These are phyloP conservation scores for Reutealis trisperma DNA, from an alignment of 345 rosid species.

Conservation along the genomic window DNA sequence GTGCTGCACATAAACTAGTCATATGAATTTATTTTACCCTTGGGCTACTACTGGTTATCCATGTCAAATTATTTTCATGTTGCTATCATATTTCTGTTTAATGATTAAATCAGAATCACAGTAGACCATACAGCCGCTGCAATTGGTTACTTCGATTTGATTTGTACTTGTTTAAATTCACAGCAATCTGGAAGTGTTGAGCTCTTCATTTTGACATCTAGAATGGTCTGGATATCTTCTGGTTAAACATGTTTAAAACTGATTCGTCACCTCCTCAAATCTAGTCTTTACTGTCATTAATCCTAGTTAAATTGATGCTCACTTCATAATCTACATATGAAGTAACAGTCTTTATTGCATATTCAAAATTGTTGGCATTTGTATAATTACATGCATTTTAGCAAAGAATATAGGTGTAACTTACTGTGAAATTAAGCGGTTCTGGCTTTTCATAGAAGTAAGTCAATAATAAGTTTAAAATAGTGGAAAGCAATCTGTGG, in stretches of 20 bases:
- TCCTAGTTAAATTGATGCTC: not conserved
- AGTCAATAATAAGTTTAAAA: not conserved
- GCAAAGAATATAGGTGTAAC: not conserved
- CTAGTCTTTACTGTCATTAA: not conserved
- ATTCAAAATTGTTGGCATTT: too few species aligned
- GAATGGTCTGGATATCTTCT: not conserved
- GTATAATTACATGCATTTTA: not conserved
- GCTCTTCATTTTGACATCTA: not conserved
- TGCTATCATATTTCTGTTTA: not conserved
- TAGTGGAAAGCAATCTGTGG: not conserved
- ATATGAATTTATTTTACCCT: too few species aligned
- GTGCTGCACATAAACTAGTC: not conserved
- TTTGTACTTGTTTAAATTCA: not conserved
- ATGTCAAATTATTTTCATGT: not conserved
- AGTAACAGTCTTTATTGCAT: not conserved
- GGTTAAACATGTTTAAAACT: not conserved
- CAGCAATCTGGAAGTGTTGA: not conserved
- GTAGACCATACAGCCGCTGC: not conserved
- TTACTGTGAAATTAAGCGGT: not conserved
- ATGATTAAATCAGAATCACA: not conserved
- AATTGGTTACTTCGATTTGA: not conserved
- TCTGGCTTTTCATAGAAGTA: not conserved
- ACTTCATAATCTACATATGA: not conserved
- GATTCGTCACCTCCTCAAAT: not conserved
- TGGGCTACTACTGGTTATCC: not conserved